Percentiles rank a stretch among this genome's conserved stretches.
These are phyloP conservation scores for Uncinocarpus reesii DNA, from an alignment of 2,329 filamentous ascomycete species.

Conservation along the genomic window DNA sequence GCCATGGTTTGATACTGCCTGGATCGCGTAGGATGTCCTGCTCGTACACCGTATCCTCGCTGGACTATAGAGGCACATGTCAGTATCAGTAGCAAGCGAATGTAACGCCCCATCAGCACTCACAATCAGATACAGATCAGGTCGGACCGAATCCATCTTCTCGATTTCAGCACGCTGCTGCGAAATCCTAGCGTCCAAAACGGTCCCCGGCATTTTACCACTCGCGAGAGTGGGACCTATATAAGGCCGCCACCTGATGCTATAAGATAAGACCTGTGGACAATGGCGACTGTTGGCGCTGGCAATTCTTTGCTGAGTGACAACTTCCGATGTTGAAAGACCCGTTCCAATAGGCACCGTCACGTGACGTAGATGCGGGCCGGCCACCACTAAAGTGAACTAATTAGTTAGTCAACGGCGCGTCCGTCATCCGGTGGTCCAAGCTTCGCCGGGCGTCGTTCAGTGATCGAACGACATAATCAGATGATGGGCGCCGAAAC, in stretches of 20 bases:
- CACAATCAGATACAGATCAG: slow-evolving; percentile 39
- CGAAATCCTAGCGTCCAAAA: slow-evolving; percentile 38
- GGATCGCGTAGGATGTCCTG: slow-evolving; percentile 84
- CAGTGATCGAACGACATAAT: not conserved
- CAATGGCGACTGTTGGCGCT: slow-evolving; percentile 6
- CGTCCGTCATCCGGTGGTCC: not conserved
- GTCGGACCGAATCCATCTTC: slow-evolving; percentile 32
- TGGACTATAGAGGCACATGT: slow-evolving; percentile 47
- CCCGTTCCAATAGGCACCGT: slow-evolving; percentile 26
- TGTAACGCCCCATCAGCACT: slow-evolving; percentile 19
- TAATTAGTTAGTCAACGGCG: not conserved
- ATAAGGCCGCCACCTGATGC: slow-evolving; percentile 15
- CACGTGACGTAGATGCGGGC: slow-evolving; percentile 5
- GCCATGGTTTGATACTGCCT: slow-evolving; percentile 83
- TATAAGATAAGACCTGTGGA: slow-evolving; percentile 5
- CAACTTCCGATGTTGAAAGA: slow-evolving; percentile 21
- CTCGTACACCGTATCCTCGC: slow-evolving; percentile 91
- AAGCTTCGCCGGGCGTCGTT: slow-evolving; percentile 7
- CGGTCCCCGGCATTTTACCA: slow-evolving; percentile 43
- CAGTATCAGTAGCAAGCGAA: slow-evolving; percentile 22
- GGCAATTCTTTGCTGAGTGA: slow-evolving; percentile 20
- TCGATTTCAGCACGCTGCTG: slow-evolving; percentile 37
- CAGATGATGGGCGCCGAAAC: slow-evolving; percentile 3
- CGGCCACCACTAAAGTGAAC: not conserved
- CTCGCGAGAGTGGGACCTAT: slow-evolving; percentile 23